Conservation (phyloP, 371 early-diverging fungal genomes). For the Zychaea mexicana region DNA sequence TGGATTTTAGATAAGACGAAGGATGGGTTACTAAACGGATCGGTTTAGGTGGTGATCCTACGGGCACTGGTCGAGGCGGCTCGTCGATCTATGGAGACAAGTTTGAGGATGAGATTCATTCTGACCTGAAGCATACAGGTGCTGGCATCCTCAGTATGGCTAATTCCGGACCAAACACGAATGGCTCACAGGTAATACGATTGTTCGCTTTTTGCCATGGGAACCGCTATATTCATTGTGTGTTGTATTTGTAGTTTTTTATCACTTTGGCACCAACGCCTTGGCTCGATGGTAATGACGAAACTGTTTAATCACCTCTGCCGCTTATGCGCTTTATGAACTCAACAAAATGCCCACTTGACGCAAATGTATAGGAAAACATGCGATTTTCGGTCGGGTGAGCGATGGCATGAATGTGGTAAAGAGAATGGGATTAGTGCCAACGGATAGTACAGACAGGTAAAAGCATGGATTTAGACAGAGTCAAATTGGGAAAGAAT, state of each 20-base stretch:
- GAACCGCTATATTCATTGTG: not conserved
- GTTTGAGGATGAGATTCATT: constrained; percentile 81
- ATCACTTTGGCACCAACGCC: constrained; percentile 69
- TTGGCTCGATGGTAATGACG: constrained; percentile 72
- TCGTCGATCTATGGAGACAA: constrained; percentile 70
- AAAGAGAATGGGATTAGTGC: constrained; percentile 71
- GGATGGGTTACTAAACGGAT: not conserved
- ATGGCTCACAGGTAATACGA: constrained; percentile 75
- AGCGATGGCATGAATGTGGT: constrained; percentile 70
- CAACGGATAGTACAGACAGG: constrained; percentile 63
- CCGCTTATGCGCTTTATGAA: too few relatives aligned
- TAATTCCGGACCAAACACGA: constrained; percentile 83
- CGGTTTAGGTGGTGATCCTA: constrained; percentile 53
- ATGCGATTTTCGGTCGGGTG: constrained; percentile 76
- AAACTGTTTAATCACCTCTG: too few relatives aligned
- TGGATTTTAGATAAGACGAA: not conserved
- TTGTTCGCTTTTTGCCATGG: not conserved
- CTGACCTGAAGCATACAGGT: constrained; percentile 74
- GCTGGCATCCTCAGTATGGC: constrained; percentile 87
- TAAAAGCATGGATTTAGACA: too few relatives aligned
- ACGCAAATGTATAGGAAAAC: constrained; percentile 46
- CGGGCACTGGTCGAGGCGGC: constrained; percentile 68
- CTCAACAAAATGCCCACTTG: too few relatives aligned
- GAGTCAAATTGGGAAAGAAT: too few relatives aligned
- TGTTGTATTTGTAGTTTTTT: constrained; percentile 49